A percentile compares a stretch with the other conserved stretches of the same genome.
Evolutionary conservation across 805 yeast species (phyloP).

Genomic region (Metschnikowia kunwiensis): DNA sequence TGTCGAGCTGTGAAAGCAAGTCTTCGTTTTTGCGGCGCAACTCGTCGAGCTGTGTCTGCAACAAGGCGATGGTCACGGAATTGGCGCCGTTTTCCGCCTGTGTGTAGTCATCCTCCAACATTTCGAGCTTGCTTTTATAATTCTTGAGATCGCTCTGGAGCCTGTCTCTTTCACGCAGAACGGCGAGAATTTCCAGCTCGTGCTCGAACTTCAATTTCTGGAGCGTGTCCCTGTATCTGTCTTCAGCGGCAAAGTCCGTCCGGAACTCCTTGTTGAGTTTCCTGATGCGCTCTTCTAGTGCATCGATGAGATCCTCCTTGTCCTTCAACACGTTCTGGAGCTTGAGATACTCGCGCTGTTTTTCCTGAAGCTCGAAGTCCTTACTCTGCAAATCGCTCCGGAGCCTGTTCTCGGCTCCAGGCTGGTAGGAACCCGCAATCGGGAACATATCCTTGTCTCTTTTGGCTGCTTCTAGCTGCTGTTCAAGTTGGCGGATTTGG

Average conservation of each 20-base stretch:
- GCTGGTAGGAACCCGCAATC: conserved; percentile 11
- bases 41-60: conserved; percentile 36
- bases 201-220: conserved; percentile 28
- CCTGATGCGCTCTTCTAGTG: conserved; percentile 32
- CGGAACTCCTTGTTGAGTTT: conserved; percentile 24
- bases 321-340: conserved; percentile 22
- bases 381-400: conserved; percentile 19
- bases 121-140: conserved; percentile 29
- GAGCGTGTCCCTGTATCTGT: conserved; percentile 19
- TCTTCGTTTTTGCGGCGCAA: conserved; percentile 27
- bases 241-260: conserved; percentile 8
- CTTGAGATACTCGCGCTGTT: conserved; percentile 18
- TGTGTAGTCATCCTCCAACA: conserved; percentile 17
- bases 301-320: conserved; percentile 37
- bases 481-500: conserved; percentile 34
- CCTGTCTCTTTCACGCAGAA: conserved; percentile 38
- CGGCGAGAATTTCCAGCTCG: conserved; percentile 37
- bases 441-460: conserved; percentile 13
- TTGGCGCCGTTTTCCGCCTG: conserved; percentile 5
- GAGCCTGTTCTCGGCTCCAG: conserved; percentile 8
- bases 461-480: conserved; percentile 34
- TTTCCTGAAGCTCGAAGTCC: conserved; percentile 20
- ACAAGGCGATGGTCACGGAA: conserved; percentile 20
- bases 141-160: conserved; percentile 33
- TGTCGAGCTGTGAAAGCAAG: conserved; percentile 20